Conservation (phyloP, 345 rosid species). For the Boechera stricta region DNA sequence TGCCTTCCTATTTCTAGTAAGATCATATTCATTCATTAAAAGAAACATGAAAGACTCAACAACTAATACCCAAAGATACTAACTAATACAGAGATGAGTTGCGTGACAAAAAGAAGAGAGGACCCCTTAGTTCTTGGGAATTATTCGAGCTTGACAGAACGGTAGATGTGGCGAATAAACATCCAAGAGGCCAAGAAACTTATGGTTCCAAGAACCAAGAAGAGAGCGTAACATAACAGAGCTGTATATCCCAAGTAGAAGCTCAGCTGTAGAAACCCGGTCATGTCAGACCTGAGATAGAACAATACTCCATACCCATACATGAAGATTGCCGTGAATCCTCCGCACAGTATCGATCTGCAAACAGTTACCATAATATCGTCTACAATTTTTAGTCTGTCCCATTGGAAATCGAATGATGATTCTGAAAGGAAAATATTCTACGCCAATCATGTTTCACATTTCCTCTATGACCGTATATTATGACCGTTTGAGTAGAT, state of each 20-base stretch:
- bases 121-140: neutral
- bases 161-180: slow-evolving; percentile 64
- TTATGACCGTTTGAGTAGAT: neutral
- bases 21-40: slow-evolving; percentile 19
- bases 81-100: slow-evolving; percentile 35
- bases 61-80: slow-evolving; percentile 13
- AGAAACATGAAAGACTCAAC: slow-evolving; percentile 14
- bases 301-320: slow-evolving; percentile 68
- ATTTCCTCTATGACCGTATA: neutral
- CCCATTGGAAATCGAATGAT: neutral
- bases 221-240: slow-evolving; percentile 71
- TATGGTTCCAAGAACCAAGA: slow-evolving; percentile 70
- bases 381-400: neutral
- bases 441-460: slow-evolving; percentile 1
- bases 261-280: slow-evolving; percentile 69
- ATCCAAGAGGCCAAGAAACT: slow-evolving; percentile 67
- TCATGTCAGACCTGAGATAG: slow-evolving; percentile 71
- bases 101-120: neutral
- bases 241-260: slow-evolving; percentile 73
- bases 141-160: slow-evolving; percentile 57
- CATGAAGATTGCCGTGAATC: slow-evolving; percentile 71
- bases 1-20: slow-evolving; percentile 13
- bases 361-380: slow-evolving; percentile 21
- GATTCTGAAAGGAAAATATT: slow-evolving; percentile 2
- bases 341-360: slow-evolving; percentile 77